These are phyloP conservation scores for Kurtzmaniella quercitrusa DNA, from an alignment of 1,139 yeast species.

Conservation along the genomic window DNA sequence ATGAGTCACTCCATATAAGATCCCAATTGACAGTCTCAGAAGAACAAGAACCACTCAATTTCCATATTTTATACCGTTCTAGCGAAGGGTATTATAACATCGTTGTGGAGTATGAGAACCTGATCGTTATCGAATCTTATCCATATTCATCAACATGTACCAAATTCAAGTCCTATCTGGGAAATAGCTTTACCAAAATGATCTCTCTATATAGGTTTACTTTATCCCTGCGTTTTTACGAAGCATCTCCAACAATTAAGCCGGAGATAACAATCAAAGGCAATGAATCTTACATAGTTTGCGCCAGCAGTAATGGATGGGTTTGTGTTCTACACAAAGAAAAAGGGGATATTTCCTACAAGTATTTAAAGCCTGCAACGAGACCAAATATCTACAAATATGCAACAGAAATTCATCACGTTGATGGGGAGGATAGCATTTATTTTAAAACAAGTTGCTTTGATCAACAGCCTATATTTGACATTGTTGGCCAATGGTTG, in stretches of 20 bases:
- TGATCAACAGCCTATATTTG: conserved; percentile 44
- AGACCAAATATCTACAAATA: conserved; percentile 13
- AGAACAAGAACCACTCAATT: neutral
- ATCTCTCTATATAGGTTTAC: neutral
- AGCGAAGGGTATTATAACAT: conserved; percentile 3
- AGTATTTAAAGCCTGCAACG: conserved; percentile 18
- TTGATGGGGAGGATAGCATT: conserved; percentile 8
- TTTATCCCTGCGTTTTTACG: neutral
- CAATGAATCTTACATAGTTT: neutral
- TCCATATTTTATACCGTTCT: neutral
- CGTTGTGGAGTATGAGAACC: conserved; percentile 1
- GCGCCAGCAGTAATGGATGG: conserved; percentile 8
- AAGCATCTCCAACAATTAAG: neutral
- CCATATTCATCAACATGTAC: neutral
- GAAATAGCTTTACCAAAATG: too few relatives aligned
- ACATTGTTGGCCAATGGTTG: conserved; percentile 48
- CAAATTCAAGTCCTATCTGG: too few relatives aligned
- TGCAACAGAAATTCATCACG: conserved; percentile 8
- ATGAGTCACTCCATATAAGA: conserved; percentile 32
- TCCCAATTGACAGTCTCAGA: conserved; percentile 10
- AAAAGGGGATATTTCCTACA: conserved; percentile 5
- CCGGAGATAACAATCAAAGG: neutral
- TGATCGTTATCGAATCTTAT: conserved; percentile 4
- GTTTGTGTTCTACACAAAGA: conserved; percentile 1
- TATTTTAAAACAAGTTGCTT: conserved; percentile 32